phyloP scores from a whole-genome alignment of 2,329 filamentous ascomycete genomes.

The Penicillium sp. region DNA sequence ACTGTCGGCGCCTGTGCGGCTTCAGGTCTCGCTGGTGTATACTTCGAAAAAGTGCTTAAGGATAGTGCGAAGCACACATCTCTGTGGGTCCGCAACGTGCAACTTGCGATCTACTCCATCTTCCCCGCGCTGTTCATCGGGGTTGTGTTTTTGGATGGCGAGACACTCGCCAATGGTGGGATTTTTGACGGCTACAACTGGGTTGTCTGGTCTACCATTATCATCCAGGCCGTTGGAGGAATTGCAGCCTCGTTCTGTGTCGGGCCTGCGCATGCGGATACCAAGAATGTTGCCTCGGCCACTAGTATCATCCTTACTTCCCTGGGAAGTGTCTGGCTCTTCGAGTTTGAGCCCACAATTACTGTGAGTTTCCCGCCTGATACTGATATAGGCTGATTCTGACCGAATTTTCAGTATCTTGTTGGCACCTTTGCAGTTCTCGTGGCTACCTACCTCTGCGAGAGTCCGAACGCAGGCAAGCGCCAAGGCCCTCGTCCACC shows the following conservation, averaged over 20 bases:
- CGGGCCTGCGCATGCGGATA: constrained; percentile 84
- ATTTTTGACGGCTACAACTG: constrained; percentile 96
- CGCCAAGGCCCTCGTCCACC: constrained; percentile 59
- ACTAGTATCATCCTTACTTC: constrained; percentile 90
- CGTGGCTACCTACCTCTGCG: constrained; percentile 84
- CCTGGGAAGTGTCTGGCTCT: constrained; percentile 82
- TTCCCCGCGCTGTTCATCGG: constrained; percentile 88
- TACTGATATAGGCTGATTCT: constrained; percentile 6
- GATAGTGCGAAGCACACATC: constrained; percentile 76
- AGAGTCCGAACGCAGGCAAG: constrained; percentile 53
- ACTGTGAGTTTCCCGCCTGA: constrained; percentile 62
- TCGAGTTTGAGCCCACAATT: constrained; percentile 74
- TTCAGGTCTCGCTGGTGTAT: constrained; percentile 79
- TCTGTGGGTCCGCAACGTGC: constrained; percentile 93
- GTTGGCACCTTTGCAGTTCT: constrained; percentile 80
- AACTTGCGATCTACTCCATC: constrained; percentile 91
- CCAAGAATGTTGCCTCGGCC: constrained; percentile 91
- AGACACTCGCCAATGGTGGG: constrained; percentile 78
- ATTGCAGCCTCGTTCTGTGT: constrained; percentile 82
- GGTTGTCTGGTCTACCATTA: constrained; percentile 84
- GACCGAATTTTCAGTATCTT: constrained; percentile 66
- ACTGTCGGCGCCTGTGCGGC: constrained; percentile 78
- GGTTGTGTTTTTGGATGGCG: constrained; percentile 84
- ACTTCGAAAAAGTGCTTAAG: constrained; percentile 81
- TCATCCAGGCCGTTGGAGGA: constrained; percentile 82